phyloP scores from a whole-genome alignment of 768 basidiomycete genomes.

The Termitomyces sp. region DNA sequence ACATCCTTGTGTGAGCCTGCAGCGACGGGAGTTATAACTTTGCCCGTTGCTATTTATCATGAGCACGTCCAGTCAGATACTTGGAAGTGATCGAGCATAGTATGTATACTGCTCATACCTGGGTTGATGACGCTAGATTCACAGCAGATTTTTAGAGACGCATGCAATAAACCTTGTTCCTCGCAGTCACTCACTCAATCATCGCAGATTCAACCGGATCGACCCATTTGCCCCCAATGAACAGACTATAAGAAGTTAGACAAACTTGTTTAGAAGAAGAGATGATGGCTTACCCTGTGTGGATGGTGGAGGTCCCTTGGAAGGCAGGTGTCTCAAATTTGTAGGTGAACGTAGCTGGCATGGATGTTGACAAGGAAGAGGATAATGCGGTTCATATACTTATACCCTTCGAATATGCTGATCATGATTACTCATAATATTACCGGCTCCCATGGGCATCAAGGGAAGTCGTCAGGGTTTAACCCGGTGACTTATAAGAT shows the following conservation, averaged over 20 bases:
- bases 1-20: slow-evolving; percentile 59
- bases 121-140: slow-evolving; percentile 17
- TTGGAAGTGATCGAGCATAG: slow-evolving; percentile 18
- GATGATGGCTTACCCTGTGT: slow-evolving; percentile 42
- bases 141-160: not conserved
- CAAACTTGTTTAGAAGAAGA: not conserved
- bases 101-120: slow-evolving; percentile 12
- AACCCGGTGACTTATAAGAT: no score
- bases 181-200: slow-evolving; percentile 45
- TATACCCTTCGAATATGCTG: not conserved
- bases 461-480: no score
- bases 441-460: not conserved
- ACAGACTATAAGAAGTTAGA: slow-evolving; percentile 29
- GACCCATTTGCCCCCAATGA: slow-evolving; percentile 57
- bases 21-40: slow-evolving; percentile 45
- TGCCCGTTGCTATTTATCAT: slow-evolving; percentile 44
- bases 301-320: slow-evolving; percentile 54
- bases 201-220: slow-evolving; percentile 42
- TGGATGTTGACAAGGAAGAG: slow-evolving; percentile 5
- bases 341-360: slow-evolving; percentile 37
- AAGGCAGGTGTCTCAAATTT: slow-evolving; percentile 47
- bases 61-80: slow-evolving; percentile 7
- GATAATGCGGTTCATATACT: no score
- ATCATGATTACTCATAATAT: not conserved
- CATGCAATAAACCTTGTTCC: not conserved